Conservation (phyloP, 208 protist species). For the Lotmaria passim region DNA sequence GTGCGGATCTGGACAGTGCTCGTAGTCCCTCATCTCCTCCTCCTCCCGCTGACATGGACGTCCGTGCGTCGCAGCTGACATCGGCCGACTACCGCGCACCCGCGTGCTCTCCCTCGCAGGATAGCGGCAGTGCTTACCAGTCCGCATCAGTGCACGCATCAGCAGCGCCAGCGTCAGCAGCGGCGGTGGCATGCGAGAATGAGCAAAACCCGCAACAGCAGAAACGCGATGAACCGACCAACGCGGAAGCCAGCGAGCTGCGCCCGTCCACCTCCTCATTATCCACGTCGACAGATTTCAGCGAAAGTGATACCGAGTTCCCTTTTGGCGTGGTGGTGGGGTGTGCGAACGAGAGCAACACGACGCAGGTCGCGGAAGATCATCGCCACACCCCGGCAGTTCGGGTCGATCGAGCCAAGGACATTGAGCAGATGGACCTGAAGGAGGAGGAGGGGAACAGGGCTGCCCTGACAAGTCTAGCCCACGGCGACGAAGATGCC, state of each 20-base stretch:
- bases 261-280: background rate
- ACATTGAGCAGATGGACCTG: background rate
- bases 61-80: too few relatives aligned
- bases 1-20: too few relatives aligned
- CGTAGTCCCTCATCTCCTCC: too few relatives aligned
- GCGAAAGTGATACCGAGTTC: background rate
- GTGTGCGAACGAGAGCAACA: background rate
- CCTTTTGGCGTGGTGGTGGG: background rate
- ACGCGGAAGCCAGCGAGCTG: background rate
- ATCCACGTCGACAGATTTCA: background rate
- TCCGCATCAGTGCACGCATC: too few relatives aligned
- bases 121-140: too few relatives aligned
- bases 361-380: background rate
- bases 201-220: background rate
- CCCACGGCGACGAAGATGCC: background rate
- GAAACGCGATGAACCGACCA: background rate
- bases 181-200: background rate
- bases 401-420: background rate
- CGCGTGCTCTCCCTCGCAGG: too few relatives aligned
- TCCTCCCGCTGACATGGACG: too few relatives aligned
- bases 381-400: background rate
- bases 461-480: background rate
- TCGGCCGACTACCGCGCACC: too few relatives aligned
- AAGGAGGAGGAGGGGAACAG: conserved; percentile 1
- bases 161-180: too few relatives aligned